These are phyloP conservation scores for Phoenix dactylifera DNA, from an alignment of 176 grass and related monocot species.

Conservation along the genomic window DNA sequence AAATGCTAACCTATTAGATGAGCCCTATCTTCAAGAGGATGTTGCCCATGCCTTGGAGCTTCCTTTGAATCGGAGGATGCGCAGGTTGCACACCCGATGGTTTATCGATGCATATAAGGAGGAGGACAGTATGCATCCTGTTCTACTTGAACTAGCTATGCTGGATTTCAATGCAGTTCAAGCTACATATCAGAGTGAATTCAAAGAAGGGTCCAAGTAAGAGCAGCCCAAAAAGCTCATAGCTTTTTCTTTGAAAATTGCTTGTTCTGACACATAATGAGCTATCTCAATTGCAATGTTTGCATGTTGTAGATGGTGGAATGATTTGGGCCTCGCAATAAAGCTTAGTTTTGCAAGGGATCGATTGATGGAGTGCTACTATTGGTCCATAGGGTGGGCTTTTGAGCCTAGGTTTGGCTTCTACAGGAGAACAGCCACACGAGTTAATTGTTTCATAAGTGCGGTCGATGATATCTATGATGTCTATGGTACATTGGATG, in stretches of 20 bases:
- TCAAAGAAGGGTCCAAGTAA: slow-evolving; percentile 23
- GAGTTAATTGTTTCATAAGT: slow-evolving; percentile 1
- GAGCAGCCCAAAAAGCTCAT: neutral
- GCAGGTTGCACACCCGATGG: slow-evolving; percentile 26
- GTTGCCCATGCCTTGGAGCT: neutral
- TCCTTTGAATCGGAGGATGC: slow-evolving; percentile 17
- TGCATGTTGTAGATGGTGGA: slow-evolving; percentile 44
- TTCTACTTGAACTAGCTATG: slow-evolving; percentile 26
- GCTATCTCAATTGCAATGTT: neutral
- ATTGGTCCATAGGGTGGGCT: neutral
- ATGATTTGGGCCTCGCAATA: slow-evolving; percentile 17
- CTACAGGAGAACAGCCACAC: neutral
- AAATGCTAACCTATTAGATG: neutral
- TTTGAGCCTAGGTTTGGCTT: slow-evolving; percentile 9
- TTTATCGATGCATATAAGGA: slow-evolving; percentile 31
- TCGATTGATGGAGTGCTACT: slow-evolving; percentile 42
- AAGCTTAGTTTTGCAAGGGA: slow-evolving; percentile 34
- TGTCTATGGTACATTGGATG: slow-evolving; percentile 23
- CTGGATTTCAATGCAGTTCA: slow-evolving; percentile 38
- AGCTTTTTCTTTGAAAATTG: neutral
- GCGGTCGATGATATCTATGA: slow-evolving; percentile 31
- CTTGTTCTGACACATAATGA: neutral
- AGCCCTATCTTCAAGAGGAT: neutral
- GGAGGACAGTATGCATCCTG: neutral
- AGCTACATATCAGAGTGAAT: slow-evolving; percentile 24